Percentiles rank a stretch among this genome's conserved stretches.
phyloP scores from a whole-genome alignment of 768 basidiomycete genomes.

The Tricholoma furcatifolium region DNA sequence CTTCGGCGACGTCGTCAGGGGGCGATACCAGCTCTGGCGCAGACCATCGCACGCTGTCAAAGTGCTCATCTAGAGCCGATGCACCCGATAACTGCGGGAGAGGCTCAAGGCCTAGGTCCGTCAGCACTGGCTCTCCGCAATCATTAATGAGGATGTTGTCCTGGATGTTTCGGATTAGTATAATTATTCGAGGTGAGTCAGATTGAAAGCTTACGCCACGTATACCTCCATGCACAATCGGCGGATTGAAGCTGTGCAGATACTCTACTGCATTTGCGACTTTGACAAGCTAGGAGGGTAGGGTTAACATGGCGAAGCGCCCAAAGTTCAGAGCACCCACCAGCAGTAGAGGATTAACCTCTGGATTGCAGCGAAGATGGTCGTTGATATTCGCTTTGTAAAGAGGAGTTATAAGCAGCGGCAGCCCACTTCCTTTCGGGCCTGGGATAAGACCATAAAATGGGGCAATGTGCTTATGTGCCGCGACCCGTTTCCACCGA shows the following conservation, averaged over 20 bases:
- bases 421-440: constrained; percentile 7
- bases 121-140: constrained; percentile 16
- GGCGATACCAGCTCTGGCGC: constrained; percentile 24
- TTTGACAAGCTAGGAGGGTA: constrained; percentile 13
- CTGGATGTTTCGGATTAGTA: constrained; percentile 5
- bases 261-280: constrained; percentile 23
- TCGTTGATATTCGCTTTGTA: constrained; percentile 16
- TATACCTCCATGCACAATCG: constrained; percentile 26
- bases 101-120: constrained; percentile 20
- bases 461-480: constrained; percentile 16
- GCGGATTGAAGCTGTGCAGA: constrained; percentile 23
- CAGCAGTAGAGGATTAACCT: constrained; percentile 5
- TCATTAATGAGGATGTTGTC: constrained; percentile 25
- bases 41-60: constrained; percentile 18
- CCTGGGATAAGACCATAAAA: constrained; percentile 16
- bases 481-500: constrained; percentile 15
- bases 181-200: not conserved
- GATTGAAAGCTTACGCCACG: constrained; percentile 20
- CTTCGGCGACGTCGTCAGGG: not conserved
- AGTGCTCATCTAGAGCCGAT: constrained; percentile 3
- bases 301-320: not conserved
- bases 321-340: not conserved
- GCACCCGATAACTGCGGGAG: constrained; percentile 9
- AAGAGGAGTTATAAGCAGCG: constrained; percentile 12
- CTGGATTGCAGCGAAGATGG: constrained; percentile 9